A percentile compares a stretch with the other conserved stretches of the same genome.
phyloP scores from a whole-genome alignment of 1,139 yeast species.

The Dujonia santamariae region DNA sequence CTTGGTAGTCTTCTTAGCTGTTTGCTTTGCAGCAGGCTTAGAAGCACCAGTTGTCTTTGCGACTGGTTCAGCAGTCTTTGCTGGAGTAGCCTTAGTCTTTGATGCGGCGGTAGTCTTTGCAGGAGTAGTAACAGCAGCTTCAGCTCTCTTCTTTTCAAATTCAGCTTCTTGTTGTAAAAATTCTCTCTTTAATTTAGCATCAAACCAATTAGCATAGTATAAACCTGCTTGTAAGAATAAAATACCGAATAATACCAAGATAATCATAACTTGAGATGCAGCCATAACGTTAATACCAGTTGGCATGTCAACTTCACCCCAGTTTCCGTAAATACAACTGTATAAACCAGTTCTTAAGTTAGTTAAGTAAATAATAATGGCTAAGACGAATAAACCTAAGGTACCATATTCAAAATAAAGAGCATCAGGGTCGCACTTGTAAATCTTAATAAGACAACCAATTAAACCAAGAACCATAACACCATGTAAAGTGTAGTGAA shows the following conservation, averaged over 20 bases:
- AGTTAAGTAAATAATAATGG: conserved; percentile 76
- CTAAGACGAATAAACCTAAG: conserved; percentile 65
- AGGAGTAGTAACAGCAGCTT: conserved; percentile 14
- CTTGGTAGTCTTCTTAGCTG: conserved; percentile 6
- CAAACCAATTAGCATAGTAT: conserved; percentile 84
- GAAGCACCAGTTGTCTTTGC: conserved; percentile 10
- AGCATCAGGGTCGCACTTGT: conserved; percentile 80
- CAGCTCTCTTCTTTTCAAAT: conserved; percentile 17
- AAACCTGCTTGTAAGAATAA: conserved; percentile 82
- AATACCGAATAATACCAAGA: conserved; percentile 71
- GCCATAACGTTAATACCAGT: conserved; percentile 92
- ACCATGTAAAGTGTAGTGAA: conserved; percentile 60
- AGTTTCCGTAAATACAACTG: conserved; percentile 65
- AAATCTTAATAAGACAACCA: conserved; percentile 76
- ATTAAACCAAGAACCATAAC: conserved; percentile 61
- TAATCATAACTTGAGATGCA: conserved; percentile 79
- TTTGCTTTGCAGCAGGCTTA: conserved; percentile 4
- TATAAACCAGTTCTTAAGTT: conserved; percentile 80
- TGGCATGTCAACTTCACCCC: conserved; percentile 90
- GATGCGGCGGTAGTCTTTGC: conserved; percentile 11
- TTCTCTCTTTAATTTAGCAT: conserved; percentile 49
- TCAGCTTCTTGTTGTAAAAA: conserved; percentile 46
- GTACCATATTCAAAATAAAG: conserved; percentile 89
- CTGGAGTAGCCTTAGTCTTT: conserved; percentile 14
- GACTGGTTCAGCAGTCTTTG: conserved; percentile 12